Evolutionary conservation across 2,329 filamentous ascomycete genomes (phyloP), one percentile per base, ranked within the genome.

Genomic region (Monilinia polystroma): DNA sequence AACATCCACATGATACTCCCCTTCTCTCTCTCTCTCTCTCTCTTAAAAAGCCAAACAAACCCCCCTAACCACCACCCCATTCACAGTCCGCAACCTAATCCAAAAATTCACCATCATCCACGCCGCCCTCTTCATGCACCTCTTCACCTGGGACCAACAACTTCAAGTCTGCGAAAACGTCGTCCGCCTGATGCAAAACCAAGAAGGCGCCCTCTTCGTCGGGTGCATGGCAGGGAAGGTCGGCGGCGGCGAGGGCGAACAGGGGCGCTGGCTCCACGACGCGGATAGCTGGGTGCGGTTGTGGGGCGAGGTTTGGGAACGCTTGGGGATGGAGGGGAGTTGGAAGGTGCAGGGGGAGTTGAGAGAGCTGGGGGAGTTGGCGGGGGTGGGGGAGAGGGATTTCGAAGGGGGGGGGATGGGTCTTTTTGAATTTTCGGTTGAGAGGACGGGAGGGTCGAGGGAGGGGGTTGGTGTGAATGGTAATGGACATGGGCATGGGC

Each of bases 131-230:
- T 69, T 69, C 38, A 57, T 69, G 56, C 68, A 69, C 38, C 56
- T 69, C 32, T 69, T 67, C 38, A 55, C 55, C 14, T 69, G 60
- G 60, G 68, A 69, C 3, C 53, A 63, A 35, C 68, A 69, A 47
- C 32, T 66, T 11, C 66, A 38, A n/a, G 58, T 66, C 2, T 66
- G 64, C 29, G 51, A 35, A 0, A 62, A 66, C 11, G 51, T 66
- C 0, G 58, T 63, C 5, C 43, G 43, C 7, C 41, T 66, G 1
- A 18, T 66, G 41, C 38, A 18, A 3, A 32, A 63, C 14, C 6
- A 26, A 7, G 58, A 63, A 18, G 64, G 64, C 3, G 57, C 58
- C 3, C 23, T 66, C 3, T 66, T 66, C 5, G 64, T 66, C 6
- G 64, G 64, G 4, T 62, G 58, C 2, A 66, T 66, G 64, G 64